These are phyloP conservation scores for Lactarius trivialis DNA, from an alignment of 768 basidiomycete species.

Conservation along the genomic window DNA sequence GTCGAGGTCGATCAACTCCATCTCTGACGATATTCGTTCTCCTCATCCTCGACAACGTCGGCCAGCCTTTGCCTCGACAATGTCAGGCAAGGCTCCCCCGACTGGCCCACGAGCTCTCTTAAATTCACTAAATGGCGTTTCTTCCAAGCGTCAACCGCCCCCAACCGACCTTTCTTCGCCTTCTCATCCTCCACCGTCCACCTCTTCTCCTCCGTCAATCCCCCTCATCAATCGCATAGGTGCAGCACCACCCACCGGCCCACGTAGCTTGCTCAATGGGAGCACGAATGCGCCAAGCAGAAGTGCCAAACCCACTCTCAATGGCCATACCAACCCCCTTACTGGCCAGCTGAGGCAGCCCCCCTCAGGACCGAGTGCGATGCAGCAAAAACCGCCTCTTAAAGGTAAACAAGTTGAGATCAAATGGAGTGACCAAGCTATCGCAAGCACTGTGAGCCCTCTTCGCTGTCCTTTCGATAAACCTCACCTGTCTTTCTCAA, in stretches of 20 bases:
- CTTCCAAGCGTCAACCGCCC: slow-evolving; percentile 23
- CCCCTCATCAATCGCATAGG: slow-evolving; percentile 38
- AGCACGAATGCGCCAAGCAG: slow-evolving; percentile 20
- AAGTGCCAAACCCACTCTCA: slow-evolving; percentile 39
- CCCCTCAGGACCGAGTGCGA: slow-evolving; percentile 30
- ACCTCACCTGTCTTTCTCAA: slow-evolving; percentile 8
- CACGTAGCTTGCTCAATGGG: slow-evolving; percentile 49
- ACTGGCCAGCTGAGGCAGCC: slow-evolving; percentile 26
- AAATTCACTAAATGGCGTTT: slow-evolving; percentile 35
- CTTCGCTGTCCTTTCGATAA: slow-evolving; percentile 17
- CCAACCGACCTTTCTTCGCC: slow-evolving; percentile 18
- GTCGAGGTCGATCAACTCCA: slow-evolving; percentile 8
- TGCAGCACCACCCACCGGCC: slow-evolving; percentile 56
- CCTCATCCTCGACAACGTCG: slow-evolving; percentile 18
- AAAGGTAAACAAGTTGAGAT: slow-evolving; percentile 41
- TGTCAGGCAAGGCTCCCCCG: slow-evolving; percentile 78
- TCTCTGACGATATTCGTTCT: slow-evolving; percentile 8
- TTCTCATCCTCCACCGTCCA: slow-evolving; percentile 26
- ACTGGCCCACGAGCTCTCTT: slow-evolving; percentile 65
- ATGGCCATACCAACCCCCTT: slow-evolving; percentile 35
- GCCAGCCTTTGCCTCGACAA: slow-evolving; percentile 28
- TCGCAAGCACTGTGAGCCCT: slow-evolving; percentile 31
- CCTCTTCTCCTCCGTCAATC: slow-evolving; percentile 27
- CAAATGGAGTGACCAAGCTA: slow-evolving; percentile 29
- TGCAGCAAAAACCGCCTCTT: slow-evolving; percentile 28